A percentile compares a stretch with the other conserved stretches of the same genome.
Conservation (phyloP, 306 rosid species). For the Herpetospermum pedunculosum region DNA sequence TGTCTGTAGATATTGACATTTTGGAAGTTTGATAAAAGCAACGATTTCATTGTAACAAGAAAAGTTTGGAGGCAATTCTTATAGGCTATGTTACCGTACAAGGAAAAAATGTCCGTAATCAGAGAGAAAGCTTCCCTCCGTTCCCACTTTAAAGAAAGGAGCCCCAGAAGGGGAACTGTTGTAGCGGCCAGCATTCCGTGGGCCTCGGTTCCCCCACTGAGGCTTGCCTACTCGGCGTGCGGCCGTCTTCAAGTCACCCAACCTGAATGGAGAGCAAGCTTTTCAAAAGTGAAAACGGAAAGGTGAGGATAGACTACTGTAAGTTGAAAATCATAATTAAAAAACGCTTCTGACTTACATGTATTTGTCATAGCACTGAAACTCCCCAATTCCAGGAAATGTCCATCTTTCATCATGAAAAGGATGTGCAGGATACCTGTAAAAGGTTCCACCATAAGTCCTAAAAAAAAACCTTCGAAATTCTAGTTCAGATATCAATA, state of each 20-base stretch:
- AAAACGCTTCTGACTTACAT: constrained; percentile 14
- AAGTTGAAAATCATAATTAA: background rate
- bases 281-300: background rate
- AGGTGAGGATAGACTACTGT: background rate
- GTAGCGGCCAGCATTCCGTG: constrained; percentile 21
- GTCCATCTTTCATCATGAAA: constrained; percentile 28
- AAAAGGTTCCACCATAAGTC: background rate
- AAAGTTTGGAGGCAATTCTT: background rate
- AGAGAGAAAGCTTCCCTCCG: constrained; percentile 31
- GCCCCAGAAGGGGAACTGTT: constrained; percentile 22
- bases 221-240: constrained; percentile 25
- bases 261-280: constrained; percentile 14
- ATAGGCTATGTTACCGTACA: constrained; percentile 23
- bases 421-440: constrained; percentile 33
- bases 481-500: constrained; percentile 4
- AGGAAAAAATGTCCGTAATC: constrained; percentile 33
- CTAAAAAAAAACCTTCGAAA: background rate
- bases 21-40: background rate
- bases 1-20: background rate
- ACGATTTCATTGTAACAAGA: background rate
- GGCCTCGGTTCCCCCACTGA: constrained; percentile 32
- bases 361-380: constrained; percentile 36
- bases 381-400: constrained; percentile 28
- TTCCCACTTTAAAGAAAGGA: constrained; percentile 28
- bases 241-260: constrained; percentile 25